phyloP scores from a whole-genome alignment of 1,284 basidiomycete species.

The Inonotus obliquus region DNA sequence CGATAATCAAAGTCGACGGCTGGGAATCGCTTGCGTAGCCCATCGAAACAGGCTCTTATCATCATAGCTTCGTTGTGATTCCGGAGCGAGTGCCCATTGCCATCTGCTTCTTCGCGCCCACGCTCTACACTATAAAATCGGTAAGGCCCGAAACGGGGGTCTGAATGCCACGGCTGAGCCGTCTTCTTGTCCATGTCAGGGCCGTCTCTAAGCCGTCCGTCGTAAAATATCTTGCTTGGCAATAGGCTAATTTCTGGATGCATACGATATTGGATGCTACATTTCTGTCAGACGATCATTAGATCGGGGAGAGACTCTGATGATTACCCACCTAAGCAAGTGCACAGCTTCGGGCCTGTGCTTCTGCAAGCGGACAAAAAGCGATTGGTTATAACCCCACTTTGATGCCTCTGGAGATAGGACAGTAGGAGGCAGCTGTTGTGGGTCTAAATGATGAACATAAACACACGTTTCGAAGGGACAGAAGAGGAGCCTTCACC shows the following conservation, averaged over 20 bases:
- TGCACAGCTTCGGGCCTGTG: slow-evolving; percentile 79
- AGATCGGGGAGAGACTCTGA: background rate
- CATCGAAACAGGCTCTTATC: slow-evolving; percentile 77
- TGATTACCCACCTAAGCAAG: slow-evolving; percentile 70
- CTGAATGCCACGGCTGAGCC: slow-evolving; percentile 79
- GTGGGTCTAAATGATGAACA: slow-evolving; percentile 63
- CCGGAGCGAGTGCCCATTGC: slow-evolving; percentile 66
- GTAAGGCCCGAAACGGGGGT: slow-evolving; percentile 81
- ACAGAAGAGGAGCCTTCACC: slow-evolving; percentile 39
- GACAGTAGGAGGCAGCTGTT: slow-evolving; percentile 96
- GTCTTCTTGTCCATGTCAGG: slow-evolving; percentile 87
- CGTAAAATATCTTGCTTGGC: slow-evolving; percentile 90
- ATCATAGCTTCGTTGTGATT: slow-evolving; percentile 77
- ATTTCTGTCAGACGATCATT: background rate
- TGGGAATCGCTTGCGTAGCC: slow-evolving; percentile 66
- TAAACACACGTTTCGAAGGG: background rate
- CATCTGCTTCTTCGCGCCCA: slow-evolving; percentile 49
- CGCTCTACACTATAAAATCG: slow-evolving; percentile 79
- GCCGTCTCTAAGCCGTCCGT: slow-evolving; percentile 79
- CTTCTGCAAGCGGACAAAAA: slow-evolving; percentile 92
- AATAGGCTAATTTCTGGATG: slow-evolving; percentile 92
- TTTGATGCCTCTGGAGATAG: slow-evolving; percentile 83
- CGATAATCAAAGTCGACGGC: slow-evolving; percentile 67
- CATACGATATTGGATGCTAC: slow-evolving; percentile 98
- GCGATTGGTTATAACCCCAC: slow-evolving; percentile 83